Conservation (phyloP, 2,329 filamentous ascomycete genomes). For the Botrytis fabae region DNA sequence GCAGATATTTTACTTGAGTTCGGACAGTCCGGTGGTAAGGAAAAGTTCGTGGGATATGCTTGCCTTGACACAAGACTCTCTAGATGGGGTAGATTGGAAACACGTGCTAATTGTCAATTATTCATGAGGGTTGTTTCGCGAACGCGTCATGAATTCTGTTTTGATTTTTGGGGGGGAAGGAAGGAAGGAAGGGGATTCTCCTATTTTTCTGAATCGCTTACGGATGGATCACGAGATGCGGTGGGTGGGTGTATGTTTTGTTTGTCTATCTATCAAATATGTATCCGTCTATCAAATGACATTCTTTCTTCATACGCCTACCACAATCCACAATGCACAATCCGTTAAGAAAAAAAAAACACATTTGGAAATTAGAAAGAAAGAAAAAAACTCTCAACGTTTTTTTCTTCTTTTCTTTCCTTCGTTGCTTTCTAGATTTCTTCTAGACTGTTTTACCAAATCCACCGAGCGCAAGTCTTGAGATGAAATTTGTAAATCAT, state of each 20-base stretch:
- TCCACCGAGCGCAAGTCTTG: constrained; percentile 9
- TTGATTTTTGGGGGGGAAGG: no score
- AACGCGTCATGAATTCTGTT: neutral
- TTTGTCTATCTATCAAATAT: no score
- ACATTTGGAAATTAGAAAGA: neutral
- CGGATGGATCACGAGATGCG: neutral
- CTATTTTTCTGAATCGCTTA: neutral
- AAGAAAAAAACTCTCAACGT: neutral
- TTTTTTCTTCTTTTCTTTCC: no score
- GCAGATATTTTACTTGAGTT: neutral
- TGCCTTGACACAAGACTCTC: neutral
- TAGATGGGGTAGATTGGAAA: neutral
- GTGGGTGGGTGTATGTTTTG: neutral
- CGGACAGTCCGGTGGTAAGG: neutral
- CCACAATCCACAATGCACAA: no score
- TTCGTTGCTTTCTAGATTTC: neutral
- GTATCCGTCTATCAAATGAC: neutral
- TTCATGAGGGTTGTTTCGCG: neutral
- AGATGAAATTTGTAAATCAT: constrained; percentile 13
- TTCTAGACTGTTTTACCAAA: constrained; percentile 7
- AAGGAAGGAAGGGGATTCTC: neutral
- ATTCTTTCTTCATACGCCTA: neutral
- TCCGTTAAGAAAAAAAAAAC: no score
- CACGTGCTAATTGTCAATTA: neutral
- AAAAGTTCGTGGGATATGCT: neutral